Evolutionary conservation across 1,284 basidiomycete species (phyloP), one percentile per base, ranked within the genome.

Genomic region (Agaricales sp.): DNA sequence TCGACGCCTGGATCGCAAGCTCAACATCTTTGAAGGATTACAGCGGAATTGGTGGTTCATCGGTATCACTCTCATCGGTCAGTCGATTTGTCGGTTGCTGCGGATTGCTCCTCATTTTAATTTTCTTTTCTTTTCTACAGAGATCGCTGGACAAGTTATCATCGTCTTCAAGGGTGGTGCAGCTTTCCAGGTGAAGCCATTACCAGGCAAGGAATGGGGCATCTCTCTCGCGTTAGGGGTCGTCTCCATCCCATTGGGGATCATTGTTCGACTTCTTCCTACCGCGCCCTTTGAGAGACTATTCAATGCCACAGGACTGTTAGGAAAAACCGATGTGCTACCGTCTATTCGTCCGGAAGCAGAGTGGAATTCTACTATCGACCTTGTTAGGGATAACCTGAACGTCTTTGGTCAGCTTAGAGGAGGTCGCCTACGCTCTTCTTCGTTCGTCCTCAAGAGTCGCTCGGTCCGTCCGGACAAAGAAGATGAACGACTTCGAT

Each of bases 121-220:
- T n/a, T n/a, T n/a, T n/a, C 30, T 46, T 26, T 38, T 19, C 8
- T 21, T 45, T 47, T 46, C 41, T 52, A 22, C 62, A 93, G 88
- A 94, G 79, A 76, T 96, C 57, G 89, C 72, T 18, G 77, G 87
- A 41, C 95, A 99, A 64, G 64, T 94, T 47, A 58, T 95, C 50
- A 95, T 99, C 55, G 85, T 97, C 52, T 92, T 92, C 59, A 75
- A 97, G 48, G 95, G 94, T 51, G 89, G 90, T 24, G 77, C 86
- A 2, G 93, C 93, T 0, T 98, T 99, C 75, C 82, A 87, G 59
- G 95, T 98, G n/a, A 83, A 79, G 1, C 72, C 63, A 3, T 82
- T 98, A 48, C 68, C 69, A 46, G 89, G 85, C 23, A 79, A 78
- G 38, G 91, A 96, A 64, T 99, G 96, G 96, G 93, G 80, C 46